phyloP scores from a whole-genome alignment of 78 protist species.

The Protostelium mycophagum region DNA sequence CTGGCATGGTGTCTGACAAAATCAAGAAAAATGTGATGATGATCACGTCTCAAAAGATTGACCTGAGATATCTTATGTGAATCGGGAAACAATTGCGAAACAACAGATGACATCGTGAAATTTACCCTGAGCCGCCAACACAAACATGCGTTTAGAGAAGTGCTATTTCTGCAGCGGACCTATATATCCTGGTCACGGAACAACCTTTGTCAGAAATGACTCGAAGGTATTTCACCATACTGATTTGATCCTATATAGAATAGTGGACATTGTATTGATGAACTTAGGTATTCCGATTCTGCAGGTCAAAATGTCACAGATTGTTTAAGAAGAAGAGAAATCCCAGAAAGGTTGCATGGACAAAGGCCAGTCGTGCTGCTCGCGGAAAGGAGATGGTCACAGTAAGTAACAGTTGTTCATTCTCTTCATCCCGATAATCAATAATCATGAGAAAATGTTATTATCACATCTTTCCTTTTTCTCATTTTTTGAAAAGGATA shows the following conservation, averaged over 20 bases:
- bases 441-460: no score
- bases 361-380: conserved; percentile 95
- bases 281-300: conserved; percentile 83
- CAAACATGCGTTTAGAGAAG: conserved; percentile 76
- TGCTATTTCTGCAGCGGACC: conserved; percentile 93
- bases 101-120: not conserved
- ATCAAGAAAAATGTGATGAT: no score
- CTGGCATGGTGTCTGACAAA: no score
- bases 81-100: not conserved
- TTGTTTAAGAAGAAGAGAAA: conserved; percentile 94
- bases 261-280: not conserved
- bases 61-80: no score
- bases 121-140: no score
- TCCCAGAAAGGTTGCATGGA: conserved; percentile 98
- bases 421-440: no score
- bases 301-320: conserved; percentile 93
- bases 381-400: conserved; percentile 93
- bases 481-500: conserved; percentile 51
- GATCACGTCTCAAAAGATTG: no score
- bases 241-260: not conserved
- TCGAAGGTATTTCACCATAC: conserved; percentile 61
- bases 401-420: conserved; percentile 35
- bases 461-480: not conserved
- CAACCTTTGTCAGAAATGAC: conserved; percentile 95
- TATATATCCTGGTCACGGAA: conserved; percentile 98